These are phyloP conservation scores for Cyclostephanos tholiformis DNA, from an alignment of 108 stramenopile genomes.

Conservation along the genomic window DNA sequence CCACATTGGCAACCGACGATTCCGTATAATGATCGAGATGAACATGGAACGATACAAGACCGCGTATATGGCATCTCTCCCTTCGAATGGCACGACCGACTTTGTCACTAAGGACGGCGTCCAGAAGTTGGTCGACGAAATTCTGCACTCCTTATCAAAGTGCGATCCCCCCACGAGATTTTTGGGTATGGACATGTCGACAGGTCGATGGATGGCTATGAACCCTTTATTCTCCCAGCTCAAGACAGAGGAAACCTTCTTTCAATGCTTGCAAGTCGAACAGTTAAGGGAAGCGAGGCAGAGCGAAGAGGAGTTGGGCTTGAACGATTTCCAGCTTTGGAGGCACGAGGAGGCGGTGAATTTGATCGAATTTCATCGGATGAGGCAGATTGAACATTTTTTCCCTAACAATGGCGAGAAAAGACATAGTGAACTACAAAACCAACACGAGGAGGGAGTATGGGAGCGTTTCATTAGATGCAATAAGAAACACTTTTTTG, in stretches of 20 bases:
- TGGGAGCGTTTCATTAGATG: not conserved
- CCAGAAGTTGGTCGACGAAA: slow-evolving; percentile 25
- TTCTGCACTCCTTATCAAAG: slow-evolving; percentile 15
- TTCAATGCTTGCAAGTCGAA: slow-evolving; percentile 37
- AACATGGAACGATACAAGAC: slow-evolving; percentile 24
- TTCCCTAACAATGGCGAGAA: not conserved
- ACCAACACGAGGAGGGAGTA: not conserved
- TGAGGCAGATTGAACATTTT: too few relatives aligned
- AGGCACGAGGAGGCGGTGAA: slow-evolving; percentile 4
- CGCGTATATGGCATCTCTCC: slow-evolving; percentile 5
- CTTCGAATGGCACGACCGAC: not conserved
- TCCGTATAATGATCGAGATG: slow-evolving; percentile 45
- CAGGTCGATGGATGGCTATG: slow-evolving; percentile 36
- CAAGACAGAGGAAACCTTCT: slow-evolving; percentile 41
- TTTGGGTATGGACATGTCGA: slow-evolving; percentile 43
- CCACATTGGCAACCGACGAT: slow-evolving; percentile 44
- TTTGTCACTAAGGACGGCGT: not conserved
- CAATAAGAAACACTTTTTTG: not conserved
- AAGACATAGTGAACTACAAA: too few relatives aligned
- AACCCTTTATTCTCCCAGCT: slow-evolving; percentile 26
- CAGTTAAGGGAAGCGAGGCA: not conserved
- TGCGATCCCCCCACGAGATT: slow-evolving; percentile 41
- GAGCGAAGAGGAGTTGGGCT: not conserved
- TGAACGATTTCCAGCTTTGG: too few relatives aligned
- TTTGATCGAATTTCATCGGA: slow-evolving; percentile 1